Evolutionary conservation across 1,284 basidiomycete genomes (phyloP), one percentile per base, ranked within the genome.

Genomic region (Cryptococcus sp.): DNA sequence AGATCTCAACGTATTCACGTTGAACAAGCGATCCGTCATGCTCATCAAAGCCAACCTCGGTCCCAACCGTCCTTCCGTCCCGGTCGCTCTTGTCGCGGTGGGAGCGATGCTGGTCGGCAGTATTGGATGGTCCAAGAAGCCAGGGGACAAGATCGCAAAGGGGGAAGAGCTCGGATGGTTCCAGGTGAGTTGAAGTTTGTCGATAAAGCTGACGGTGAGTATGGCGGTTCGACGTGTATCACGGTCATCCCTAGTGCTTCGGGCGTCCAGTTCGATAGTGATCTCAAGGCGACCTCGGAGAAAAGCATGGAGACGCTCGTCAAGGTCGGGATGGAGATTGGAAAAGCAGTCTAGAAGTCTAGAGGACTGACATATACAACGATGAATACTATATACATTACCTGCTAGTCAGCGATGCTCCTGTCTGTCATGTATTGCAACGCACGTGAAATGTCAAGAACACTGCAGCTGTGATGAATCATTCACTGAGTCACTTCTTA

Each of bases 251-350:
- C 85, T 1, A 51, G 53, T 2, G 26, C 45, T 1, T 53, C 26
- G 68, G 79, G 44, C 1, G 70, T 87, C 24, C 60, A 75, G 68
- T 85, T 74, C 61, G 87, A 91, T 60, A 69, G 78, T 7, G 87
- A 90, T 66, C 65, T 92, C 45, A 52, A 82, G 31, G 59, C 69
- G 33, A 83, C 81, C 57, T 85, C 84, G 28, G 60, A 73, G 45
- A 71, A 76, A 46, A 75, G 78, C 18, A 76, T 85, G 43, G 87
- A 90, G 73, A 87, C 85, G 18, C 71, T 86, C 5, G 78, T 90
- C 32, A 80, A 81, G 70, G 85, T 85, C 6, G 76, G 75, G 12
- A 73, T 72, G 60, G 68, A 69, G 56, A 71, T 76, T 49, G 71
- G 58, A 22, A 60, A 58, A 26, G 57, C 57, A n/a, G 48, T 31